phyloP scores from a whole-genome alignment of 192 early-diverging fungal species.

The Coemansia sp. region DNA sequence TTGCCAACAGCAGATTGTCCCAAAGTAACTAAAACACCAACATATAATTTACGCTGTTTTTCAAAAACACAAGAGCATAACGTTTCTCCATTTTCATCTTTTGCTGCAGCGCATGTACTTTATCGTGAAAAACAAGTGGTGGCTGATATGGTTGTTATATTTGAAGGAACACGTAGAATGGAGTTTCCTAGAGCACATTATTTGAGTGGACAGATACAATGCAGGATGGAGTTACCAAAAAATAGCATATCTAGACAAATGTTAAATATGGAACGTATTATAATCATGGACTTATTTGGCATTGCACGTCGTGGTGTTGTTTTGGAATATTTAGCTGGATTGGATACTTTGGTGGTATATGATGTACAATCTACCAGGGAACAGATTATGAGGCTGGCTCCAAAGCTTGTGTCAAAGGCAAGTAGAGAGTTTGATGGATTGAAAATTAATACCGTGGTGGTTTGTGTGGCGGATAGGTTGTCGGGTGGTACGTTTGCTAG shows the following conservation, averaged over 20 bases:
- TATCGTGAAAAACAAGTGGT: background rate
- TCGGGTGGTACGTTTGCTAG: conserved; percentile 26
- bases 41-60: conserved; percentile 18
- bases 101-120: conserved; percentile 15
- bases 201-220: conserved; percentile 3
- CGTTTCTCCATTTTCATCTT: conserved; percentile 8
- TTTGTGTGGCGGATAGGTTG: conserved; percentile 15
- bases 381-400: no score
- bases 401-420: no score
- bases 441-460: conserved; percentile 2
- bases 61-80: background rate
- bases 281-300: conserved; percentile 16
- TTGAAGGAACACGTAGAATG: no score
- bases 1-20: background rate
- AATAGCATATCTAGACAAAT: background rate
- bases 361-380: no score
- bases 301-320: conserved; percentile 11
- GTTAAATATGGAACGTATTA: conserved; percentile 4
- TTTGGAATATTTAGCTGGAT: conserved; percentile 8
- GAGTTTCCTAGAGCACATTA: background rate
- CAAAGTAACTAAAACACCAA: background rate
- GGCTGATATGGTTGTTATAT: no score
- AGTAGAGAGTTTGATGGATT: background rate
- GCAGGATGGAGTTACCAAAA: background rate
- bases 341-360: conserved; percentile 16